These are phyloP conservation scores for Eucalyptus curtisii DNA, from an alignment of 345 rosid genomes.

Conservation along the genomic window DNA sequence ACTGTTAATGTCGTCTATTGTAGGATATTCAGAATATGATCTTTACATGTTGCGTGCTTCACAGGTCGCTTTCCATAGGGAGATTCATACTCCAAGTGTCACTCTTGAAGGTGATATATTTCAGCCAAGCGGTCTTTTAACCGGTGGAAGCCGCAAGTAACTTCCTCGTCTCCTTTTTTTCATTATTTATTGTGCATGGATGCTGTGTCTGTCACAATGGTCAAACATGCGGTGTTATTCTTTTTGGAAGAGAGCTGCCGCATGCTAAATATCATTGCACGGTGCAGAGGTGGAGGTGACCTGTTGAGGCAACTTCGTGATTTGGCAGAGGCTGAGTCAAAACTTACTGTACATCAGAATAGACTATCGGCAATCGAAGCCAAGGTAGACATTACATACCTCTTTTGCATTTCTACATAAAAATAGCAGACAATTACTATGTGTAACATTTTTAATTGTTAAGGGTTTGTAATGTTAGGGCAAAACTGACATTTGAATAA, in stretches of 20 bases:
- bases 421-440: neutral
- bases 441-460: neutral
- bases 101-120: constrained; percentile 94
- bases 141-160: constrained; percentile 97
- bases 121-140: constrained; percentile 93
- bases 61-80: constrained; percentile 77
- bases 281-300: constrained; percentile 74
- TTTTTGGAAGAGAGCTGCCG: neutral
- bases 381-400: constrained; percentile 30
- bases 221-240: neutral
- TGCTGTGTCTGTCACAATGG: neutral
- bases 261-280: neutral
- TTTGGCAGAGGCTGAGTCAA: constrained; percentile 69
- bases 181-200: neutral
- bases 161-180: neutral
- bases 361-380: constrained; percentile 64
- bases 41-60: neutral
- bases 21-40: neutral
- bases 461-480: neutral
- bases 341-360: constrained; percentile 54
- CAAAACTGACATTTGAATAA: neutral
- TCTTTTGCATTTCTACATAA: neutral
- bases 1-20: neutral
- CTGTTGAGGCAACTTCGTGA: constrained; percentile 74
- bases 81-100: constrained; percentile 67